Conservation (phyloP, 768 basidiomycete species). For the Serpula lacrymans region DNA sequence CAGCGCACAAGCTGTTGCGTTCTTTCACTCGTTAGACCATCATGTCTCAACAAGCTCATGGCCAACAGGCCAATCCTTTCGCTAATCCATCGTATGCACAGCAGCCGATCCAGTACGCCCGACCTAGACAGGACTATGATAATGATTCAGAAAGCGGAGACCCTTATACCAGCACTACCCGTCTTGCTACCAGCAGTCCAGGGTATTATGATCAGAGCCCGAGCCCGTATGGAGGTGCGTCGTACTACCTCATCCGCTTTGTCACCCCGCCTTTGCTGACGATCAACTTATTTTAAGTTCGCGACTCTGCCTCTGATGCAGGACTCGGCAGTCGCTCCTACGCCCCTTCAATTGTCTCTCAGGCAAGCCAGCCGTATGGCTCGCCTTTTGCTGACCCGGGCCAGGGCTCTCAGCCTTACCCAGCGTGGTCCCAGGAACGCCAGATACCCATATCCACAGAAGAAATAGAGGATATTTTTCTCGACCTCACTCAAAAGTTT, state of each 20-base stretch:
- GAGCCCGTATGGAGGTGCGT: constrained; percentile 17
- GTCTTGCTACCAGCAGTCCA: constrained; percentile 45
- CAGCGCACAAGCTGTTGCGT: constrained; percentile 12
- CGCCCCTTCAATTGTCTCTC: constrained; percentile 57
- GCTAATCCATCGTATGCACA: constrained; percentile 19
- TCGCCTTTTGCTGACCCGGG: constrained; percentile 60
- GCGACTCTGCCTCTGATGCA: constrained; percentile 25
- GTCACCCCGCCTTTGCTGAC: constrained; percentile 5
- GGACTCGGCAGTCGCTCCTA: constrained; percentile 42
- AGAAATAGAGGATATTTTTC: constrained; percentile 98
- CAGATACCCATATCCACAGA: constrained; percentile 96
- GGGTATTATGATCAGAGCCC: constrained; percentile 24
- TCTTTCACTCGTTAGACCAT: constrained; percentile 19
- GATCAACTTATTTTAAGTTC: constrained; percentile 9
- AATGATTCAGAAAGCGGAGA: constrained; percentile 50
- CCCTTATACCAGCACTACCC: constrained; percentile 57
- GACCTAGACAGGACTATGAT: constrained; percentile 38
- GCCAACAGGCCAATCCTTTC: constrained; percentile 30
- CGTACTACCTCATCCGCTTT: constrained; percentile 1
- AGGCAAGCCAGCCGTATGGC: constrained; percentile 53
- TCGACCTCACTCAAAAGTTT: constrained; percentile 98
- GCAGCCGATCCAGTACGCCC: constrained; percentile 21
- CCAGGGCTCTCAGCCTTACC: constrained; percentile 69
- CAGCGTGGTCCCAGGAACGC: constrained; percentile 91
- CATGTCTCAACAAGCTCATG: constrained; percentile 39